phyloP scores from a whole-genome alignment of 148 eudicot genomes.

The Vaccinium vitisidaea region DNA sequence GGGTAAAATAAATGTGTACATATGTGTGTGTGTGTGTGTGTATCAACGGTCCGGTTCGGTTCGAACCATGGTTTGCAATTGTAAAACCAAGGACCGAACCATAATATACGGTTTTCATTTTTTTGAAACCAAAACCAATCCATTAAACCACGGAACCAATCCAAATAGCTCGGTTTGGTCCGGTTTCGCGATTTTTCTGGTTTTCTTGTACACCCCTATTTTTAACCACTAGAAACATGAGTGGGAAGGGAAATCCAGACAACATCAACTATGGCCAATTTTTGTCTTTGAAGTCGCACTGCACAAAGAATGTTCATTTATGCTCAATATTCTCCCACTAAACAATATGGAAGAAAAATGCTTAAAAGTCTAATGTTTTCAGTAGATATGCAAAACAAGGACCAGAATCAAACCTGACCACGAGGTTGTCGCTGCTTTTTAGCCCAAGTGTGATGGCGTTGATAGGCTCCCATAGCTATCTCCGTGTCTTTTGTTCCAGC shows the following conservation, averaged over 20 bases:
- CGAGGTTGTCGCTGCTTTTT: conserved; percentile 25
- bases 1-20: too few relatives aligned
- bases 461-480: conserved; percentile 55
- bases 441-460: conserved; percentile 39
- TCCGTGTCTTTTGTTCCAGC: conserved; percentile 52
- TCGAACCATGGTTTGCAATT: too few relatives aligned
- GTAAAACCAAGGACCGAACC: too few relatives aligned
- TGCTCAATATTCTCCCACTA: background rate
- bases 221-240: background rate
- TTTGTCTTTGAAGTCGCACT: background rate
- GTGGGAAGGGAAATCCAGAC: background rate
- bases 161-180: too few relatives aligned
- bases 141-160: too few relatives aligned
- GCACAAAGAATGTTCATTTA: background rate
- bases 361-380: background rate
- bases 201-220: background rate
- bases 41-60: too few relatives aligned
- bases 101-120: too few relatives aligned
- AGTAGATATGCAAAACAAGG: conserved; percentile 5
- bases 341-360: background rate
- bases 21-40: too few relatives aligned
- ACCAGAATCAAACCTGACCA: conserved; percentile 20
- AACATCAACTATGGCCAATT: background rate
- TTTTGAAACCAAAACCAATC: too few relatives aligned
- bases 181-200: too few relatives aligned